Evolutionary conservation across 2,329 filamentous ascomycete species (phyloP).

Genomic region (Westerdykella ornata): DNA sequence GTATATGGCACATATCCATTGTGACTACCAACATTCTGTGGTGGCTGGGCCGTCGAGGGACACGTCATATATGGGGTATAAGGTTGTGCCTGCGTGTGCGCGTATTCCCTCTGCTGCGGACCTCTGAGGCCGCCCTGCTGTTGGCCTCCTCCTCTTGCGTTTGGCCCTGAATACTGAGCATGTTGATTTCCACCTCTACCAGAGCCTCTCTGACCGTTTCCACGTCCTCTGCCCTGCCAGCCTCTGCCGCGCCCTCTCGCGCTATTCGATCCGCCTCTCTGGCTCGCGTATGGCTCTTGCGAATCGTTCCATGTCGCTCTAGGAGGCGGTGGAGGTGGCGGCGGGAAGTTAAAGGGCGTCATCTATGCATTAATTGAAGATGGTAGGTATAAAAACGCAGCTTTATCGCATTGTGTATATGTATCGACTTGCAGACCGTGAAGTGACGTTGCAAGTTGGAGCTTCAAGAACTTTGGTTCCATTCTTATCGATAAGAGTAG

Average conservation of each 20-base stretch:
- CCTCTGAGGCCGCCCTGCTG: not conserved
- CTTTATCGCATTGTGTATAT: no score
- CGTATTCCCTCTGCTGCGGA: not conserved
- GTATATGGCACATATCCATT: no score
- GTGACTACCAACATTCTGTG: no score
- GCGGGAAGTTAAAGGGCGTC: conserved; percentile 43
- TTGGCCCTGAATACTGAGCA: not conserved
- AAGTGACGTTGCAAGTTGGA: not conserved
- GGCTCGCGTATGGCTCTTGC: conserved; percentile 21
- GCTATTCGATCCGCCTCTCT: conserved; percentile 21
- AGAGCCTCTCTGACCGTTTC: conserved; percentile 11
- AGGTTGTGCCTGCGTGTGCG: no score
- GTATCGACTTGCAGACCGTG: no score
- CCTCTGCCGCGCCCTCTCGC: conserved; percentile 23
- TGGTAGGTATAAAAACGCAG: no score
- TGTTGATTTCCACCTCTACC: conserved; percentile 15
- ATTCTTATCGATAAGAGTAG: conserved; percentile 3
- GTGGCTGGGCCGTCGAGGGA: no score
- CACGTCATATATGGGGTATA: no score
- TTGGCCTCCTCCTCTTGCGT: conserved; percentile 9
- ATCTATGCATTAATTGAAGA: conserved; percentile 8
- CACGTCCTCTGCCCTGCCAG: conserved; percentile 15
- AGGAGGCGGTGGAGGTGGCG: conserved; percentile 41
- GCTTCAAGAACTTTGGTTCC: not conserved
- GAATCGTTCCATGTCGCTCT: conserved; percentile 26